Conservation (phyloP, 139 green algal species). For the Nannochloris sp. region DNA sequence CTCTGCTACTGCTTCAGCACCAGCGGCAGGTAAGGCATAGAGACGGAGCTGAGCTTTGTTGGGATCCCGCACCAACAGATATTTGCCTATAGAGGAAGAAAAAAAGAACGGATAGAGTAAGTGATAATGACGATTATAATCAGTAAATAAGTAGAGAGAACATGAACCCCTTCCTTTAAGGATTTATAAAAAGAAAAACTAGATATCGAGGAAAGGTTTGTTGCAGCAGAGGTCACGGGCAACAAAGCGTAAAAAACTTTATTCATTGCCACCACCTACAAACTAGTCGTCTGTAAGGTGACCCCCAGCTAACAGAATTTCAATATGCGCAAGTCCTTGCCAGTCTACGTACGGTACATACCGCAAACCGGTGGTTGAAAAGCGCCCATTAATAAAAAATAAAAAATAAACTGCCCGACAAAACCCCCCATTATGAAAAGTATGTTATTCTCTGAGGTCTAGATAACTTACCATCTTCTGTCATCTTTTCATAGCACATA, state of each 20-base stretch:
- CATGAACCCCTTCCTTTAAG: background rate
- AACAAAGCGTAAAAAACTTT: background rate
- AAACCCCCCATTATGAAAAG: background rate
- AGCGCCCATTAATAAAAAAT: too few relatives aligned
- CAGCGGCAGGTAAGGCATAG: conserved; percentile 62
- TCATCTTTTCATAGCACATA: conserved; percentile 63
- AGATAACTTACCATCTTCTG: conserved; percentile 43
- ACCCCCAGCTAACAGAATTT: background rate
- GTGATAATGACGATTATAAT: background rate
- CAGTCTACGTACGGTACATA: background rate
- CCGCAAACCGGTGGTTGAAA: conserved; percentile 18
- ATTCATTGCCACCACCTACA: background rate
- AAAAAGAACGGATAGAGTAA: background rate
- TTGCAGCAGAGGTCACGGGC: background rate
- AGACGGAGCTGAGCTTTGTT: conserved; percentile 89
- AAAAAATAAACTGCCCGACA: conserved; percentile 22
- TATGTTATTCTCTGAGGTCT: background rate
- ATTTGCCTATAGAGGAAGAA: conserved; percentile 41
- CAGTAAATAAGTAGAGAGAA: background rate
- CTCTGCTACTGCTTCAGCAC: conserved; percentile 36
- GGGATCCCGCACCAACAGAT: conserved; percentile 88
- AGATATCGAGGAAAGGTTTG: background rate
- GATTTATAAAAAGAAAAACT: background rate
- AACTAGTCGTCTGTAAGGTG: background rate
- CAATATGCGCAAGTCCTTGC: conserved; percentile 24